These are phyloP conservation scores for Moesziomyces aphidis DNA, from an alignment of 1,284 basidiomycete genomes.

Conservation along the genomic window DNA sequence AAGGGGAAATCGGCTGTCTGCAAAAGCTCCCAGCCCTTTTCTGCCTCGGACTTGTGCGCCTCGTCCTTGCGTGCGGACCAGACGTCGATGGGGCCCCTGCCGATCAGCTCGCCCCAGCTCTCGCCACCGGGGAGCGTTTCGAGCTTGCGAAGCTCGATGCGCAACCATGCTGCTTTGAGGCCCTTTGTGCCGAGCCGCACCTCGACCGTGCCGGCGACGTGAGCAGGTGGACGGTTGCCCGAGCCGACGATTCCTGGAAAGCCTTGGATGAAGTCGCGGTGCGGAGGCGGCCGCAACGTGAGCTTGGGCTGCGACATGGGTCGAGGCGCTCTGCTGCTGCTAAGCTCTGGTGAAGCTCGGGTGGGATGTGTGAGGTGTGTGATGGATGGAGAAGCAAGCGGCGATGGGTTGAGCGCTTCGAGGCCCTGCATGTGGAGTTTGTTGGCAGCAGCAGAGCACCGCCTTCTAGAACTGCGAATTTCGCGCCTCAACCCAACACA, in stretches of 20 bases:
- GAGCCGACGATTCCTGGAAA: conserved; percentile 63
- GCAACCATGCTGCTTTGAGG: conserved; percentile 63
- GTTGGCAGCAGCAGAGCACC: background rate
- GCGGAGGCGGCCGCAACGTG: conserved; percentile 58
- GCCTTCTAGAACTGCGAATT: background rate
- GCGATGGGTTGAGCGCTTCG: background rate
- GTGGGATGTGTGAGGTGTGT: too few relatives aligned
- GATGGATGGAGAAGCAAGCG: background rate
- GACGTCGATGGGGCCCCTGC: conserved; percentile 62
- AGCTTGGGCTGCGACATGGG: conserved; percentile 53
- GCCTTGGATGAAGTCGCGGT: conserved; percentile 63
- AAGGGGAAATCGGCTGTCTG: conserved; percentile 60
- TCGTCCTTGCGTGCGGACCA: conserved; percentile 53
- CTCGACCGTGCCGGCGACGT: conserved; percentile 61
- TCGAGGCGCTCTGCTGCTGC: background rate
- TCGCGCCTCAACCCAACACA: background rate
- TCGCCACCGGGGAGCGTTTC: conserved; percentile 63
- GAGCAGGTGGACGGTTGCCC: conserved; percentile 54
- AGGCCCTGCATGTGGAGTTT: background rate
- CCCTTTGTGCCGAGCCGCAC: conserved; percentile 59
- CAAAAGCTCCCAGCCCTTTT: conserved; percentile 51
- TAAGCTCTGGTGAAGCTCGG: too few relatives aligned
- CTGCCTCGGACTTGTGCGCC: conserved; percentile 41
- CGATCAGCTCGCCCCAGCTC: conserved; percentile 66
- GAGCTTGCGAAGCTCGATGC: conserved; percentile 65